These are phyloP conservation scores for Boletus edulis DNA, from an alignment of 768 basidiomycete species.

Conservation along the genomic window DNA sequence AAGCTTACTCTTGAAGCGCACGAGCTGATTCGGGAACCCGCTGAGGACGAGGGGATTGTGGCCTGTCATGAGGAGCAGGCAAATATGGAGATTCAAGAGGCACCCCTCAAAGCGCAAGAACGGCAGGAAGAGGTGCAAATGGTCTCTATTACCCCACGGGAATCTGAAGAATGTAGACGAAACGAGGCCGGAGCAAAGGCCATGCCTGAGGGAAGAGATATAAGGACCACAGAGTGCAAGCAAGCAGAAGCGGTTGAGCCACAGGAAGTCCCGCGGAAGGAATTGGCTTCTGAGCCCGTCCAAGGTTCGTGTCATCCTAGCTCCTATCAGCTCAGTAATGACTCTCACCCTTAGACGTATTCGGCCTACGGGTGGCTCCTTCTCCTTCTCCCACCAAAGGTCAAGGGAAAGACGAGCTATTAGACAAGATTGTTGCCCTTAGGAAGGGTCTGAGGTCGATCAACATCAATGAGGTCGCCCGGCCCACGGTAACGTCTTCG, in stretches of 20 bases:
- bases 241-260: not conserved
- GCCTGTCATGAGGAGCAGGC: conserved; percentile 16
- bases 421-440: conserved; percentile 48
- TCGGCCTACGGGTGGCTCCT: conserved; percentile 44
- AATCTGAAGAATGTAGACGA: not conserved
- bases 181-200: not conserved
- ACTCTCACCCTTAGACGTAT: conserved; percentile 49
- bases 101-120: not conserved
- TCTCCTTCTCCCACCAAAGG: conserved; percentile 33
- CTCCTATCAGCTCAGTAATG: not conserved
- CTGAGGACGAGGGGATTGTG: conserved; percentile 25
- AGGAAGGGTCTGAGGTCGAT: conserved; percentile 62
- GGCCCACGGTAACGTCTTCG: conserved; percentile 35
- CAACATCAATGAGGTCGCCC: conserved; percentile 52
- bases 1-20: conserved; percentile 12
- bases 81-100: conserved; percentile 6
- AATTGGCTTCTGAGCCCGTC: not conserved
- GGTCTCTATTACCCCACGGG: not conserved
- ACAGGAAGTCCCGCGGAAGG: not conserved
- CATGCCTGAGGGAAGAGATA: not conserved
- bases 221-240: not conserved
- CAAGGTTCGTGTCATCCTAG: conserved; percentile 21
- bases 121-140: not conserved
- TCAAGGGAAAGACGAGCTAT: conserved; percentile 44
- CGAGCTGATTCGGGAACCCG: conserved; percentile 13